Base-by-base conservation (phyloP, 1,284 basidiomycete genomes). In the Xerocomus nothofagi region DNA sequence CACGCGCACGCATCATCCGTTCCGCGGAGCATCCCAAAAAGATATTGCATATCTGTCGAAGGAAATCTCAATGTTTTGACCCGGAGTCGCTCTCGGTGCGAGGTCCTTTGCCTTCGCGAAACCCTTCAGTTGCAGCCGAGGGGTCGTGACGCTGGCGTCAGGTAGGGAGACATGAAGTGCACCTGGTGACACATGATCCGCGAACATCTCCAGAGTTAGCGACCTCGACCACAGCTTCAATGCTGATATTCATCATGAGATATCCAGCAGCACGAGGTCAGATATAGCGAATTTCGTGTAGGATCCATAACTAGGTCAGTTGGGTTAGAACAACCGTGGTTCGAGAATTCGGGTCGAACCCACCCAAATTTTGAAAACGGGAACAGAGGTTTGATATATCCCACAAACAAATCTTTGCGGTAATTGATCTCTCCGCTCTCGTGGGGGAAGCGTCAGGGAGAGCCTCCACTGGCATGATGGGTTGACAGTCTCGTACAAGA, bases 41-140 rank as follows among this genome's bases (percentile, higher is more conserved):
- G 36, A 39, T 21, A 49, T 21, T 11, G 34, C 43, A 20, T 48
- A 39, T 23, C 47, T 47, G 17, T 33, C 15, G 18, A 48, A 45
- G n/a, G 10, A 21, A 10, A 48, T 48, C 11, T 48, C 37, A 21
- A 49, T n/a, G 24, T 26, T 26, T 38, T 47, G 33, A n/a, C n/a
- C n/a, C n/a, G n/a, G n/a, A 20, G 29, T 38, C 20, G 23, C 23
- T 31, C 23, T 15, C 5, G 44, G 33, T 3, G n/a, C 29, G 8
- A 49, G 44, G 6, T 49, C 29, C 18, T 38, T 38, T 29, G 47
- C 43, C 34, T 47, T 38, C 23, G 26, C 30, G 14, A 50, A 50
- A 12, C 45, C 44, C 20, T 33, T 50, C 18, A 50, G n/a, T n/a
- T 39, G 30, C 12, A 50, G 30, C 12, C 11, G 36, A 48, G 36